Base-by-base conservation (phyloP, 495 filamentous ascomycete genomes). In the Lasiosphaeria ovina region DNA sequence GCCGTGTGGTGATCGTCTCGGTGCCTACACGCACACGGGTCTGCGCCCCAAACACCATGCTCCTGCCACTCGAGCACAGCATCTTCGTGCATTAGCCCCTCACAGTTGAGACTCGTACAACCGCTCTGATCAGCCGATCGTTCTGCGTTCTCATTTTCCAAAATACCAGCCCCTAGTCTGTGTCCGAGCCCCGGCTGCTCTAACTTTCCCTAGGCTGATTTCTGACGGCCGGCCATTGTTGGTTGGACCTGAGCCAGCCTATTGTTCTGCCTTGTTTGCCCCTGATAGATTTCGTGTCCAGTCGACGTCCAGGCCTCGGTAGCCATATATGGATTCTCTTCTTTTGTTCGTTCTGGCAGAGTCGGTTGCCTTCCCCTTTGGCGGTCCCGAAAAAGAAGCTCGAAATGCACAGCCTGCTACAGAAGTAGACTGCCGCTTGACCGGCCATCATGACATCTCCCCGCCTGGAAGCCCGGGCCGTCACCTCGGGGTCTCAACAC, bases 401-500 rank as follows among this genome's bases (percentile, higher is more conserved):
- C 32, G 35, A 53, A 12, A 12, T 35, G 33, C 14, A 53, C 51
- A 35, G 17, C 51, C 32, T n/a, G 32, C 33, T 11, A 36, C 8
- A 7, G 4, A 53, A n/a, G 33, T 16, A 53, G 34, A 38, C 14
- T 34, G 12, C 12, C 51, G 33, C 36, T 8, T 55, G 36, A 14
- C 32, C 55, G 31, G 24, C 34, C 8, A 36, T 11, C 24, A 35
- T 33, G 31, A 16, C 50, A 59, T 17, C 57, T 6, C 56, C 56
- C 12, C 56, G 33, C 38, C 33, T 38, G 31, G n/a, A 45, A 8
- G 38, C 36, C 40, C 59, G 53, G 51, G 56, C 61, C 3, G 56
- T 31, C 6, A 62, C 55, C 6, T 53, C 61, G 14, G 56, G 49
- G 4, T 55, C 63, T 3, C 51, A 54, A 17, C n/a, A 16, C 24